These are phyloP conservation scores for Echium plantagineum DNA, from an alignment of 257 asterid genomes.

Conservation along the genomic window DNA sequence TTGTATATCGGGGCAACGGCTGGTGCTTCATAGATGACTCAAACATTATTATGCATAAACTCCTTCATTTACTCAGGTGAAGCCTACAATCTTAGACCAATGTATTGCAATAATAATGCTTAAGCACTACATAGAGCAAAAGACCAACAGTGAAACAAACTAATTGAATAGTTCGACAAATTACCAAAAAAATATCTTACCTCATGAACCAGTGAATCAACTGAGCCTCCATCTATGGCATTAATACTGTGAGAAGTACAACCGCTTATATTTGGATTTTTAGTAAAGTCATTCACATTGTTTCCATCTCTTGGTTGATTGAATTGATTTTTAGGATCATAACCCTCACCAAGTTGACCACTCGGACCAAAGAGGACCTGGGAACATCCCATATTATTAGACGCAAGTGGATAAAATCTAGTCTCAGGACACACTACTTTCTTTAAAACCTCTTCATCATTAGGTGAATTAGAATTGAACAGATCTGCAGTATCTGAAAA, in stretches of 20 bases:
- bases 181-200: constrained; percentile 19
- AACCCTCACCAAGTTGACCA: constrained; percentile 33
- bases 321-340: constrained; percentile 34
- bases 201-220: constrained; percentile 45
- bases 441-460: not conserved
- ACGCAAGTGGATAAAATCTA: no score
- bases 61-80: no score
- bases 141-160: no score
- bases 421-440: no score
- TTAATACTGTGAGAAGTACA: constrained; percentile 26
- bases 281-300: constrained; percentile 28
- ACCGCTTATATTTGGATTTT: constrained; percentile 15
- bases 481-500: constrained; percentile 48
- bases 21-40: no score
- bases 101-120: no score
- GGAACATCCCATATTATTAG: constrained; percentile 17
- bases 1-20: not conserved
- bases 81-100: no score
- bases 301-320: constrained; percentile 60
- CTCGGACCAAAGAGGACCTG: constrained; percentile 23
- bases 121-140: no score
- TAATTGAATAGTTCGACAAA: not conserved
- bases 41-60: no score
- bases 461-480: constrained; percentile 59
- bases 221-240: constrained; percentile 11